Percentiles rank a stretch among this genome's conserved stretches.
phyloP scores from a whole-genome alignment of 169 alveolate species.

The Plasmodium vivax region DNA sequence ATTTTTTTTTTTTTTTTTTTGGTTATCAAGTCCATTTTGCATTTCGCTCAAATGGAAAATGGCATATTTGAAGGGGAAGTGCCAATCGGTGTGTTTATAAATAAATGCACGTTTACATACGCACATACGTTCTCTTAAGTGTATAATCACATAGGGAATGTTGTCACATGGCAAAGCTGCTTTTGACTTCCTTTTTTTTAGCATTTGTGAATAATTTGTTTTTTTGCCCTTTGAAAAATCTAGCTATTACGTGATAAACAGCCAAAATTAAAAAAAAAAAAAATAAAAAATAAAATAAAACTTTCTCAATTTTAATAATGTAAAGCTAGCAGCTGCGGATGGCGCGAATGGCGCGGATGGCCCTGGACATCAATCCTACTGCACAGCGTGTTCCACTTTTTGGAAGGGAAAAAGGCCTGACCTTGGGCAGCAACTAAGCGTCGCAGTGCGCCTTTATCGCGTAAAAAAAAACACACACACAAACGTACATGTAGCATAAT shows the following conservation, averaged over 20 bases:
- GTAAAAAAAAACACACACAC: background rate
- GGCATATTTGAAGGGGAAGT: background rate
- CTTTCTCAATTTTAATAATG: background rate
- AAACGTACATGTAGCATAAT: background rate
- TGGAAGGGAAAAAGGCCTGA: background rate
- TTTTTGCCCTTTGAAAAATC: background rate
- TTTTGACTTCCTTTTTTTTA: background rate
- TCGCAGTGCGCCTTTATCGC: background rate
- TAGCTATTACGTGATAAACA: background rate
- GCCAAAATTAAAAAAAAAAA: background rate
- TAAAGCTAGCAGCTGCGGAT: background rate
- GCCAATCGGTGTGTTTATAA: background rate
- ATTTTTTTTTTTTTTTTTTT: background rate
- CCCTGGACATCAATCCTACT: background rate
- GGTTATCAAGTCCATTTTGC: background rate
- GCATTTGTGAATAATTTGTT: background rate
- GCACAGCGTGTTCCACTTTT: background rate
- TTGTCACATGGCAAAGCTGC: background rate
- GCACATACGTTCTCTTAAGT: background rate
- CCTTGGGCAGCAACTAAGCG: background rate
- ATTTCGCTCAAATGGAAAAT: background rate
- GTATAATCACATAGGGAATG: background rate
- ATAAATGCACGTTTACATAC: background rate
- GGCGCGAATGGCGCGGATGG: background rate
- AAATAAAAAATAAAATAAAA: background rate